Evolutionary conservation across 139 green algal species (phyloP).

Genomic region (Diplosphaera chodatii): DNA sequence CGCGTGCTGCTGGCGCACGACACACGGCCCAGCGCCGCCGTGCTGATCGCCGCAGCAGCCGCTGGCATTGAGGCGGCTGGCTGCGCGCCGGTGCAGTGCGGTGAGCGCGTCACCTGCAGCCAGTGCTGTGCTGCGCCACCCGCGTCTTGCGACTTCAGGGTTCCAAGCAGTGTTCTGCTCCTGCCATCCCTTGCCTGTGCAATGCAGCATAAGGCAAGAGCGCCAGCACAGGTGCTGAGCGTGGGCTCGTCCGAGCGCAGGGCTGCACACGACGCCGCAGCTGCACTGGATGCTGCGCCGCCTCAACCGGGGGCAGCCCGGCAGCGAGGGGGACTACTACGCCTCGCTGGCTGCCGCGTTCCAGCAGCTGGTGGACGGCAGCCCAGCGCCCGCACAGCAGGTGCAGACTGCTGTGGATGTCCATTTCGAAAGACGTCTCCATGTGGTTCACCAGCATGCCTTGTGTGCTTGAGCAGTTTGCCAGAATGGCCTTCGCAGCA

Average conservation of each 20-base stretch:
- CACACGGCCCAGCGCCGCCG: conserved; percentile 58
- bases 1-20: conserved; percentile 70
- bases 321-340: conserved; percentile 39
- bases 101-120: too few species aligned
- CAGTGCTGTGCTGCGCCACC: too few species aligned
- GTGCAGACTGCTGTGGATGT: too few species aligned
- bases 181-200: too few species aligned
- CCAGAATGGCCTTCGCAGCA: too few species aligned
- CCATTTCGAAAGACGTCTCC: too few species aligned
- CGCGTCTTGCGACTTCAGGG: too few species aligned
- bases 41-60: conserved; percentile 52
- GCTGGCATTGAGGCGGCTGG: conserved; percentile 53
- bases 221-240: too few species aligned
- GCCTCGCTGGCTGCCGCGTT: conserved; percentile 22
- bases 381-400: too few species aligned
- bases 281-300: conserved; percentile 73
- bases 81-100: conserved; percentile 23
- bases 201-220: neutral
- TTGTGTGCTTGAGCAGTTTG: too few species aligned
- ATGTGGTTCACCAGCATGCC: too few species aligned
- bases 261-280: conserved; percentile 88
- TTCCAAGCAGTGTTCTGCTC: too few species aligned
- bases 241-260: conserved; percentile 1
- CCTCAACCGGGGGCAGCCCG: conserved; percentile 19
- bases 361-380: conserved; percentile 13